Evolutionary conservation across 352 stramenopile genomes (phyloP), one percentile per base, ranked within the genome.

Genomic region (Phytophthora podocarpi): DNA sequence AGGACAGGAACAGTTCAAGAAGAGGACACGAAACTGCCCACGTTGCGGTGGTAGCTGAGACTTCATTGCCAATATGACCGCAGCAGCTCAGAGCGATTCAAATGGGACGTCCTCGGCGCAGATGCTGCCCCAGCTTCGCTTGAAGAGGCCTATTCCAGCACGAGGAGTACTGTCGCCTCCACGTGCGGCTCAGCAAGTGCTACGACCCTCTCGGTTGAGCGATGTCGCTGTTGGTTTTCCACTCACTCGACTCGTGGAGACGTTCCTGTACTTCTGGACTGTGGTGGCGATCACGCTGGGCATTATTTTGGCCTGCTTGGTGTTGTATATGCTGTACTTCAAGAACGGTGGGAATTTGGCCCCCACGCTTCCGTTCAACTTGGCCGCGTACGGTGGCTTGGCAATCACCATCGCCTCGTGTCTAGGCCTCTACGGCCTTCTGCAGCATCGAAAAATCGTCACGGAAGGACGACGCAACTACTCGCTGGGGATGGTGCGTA

Each of bases 281-380:
- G 67, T 86, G 18, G 34, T 85, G 24, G 70, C 82, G 16, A 85
- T 79, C 35, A 42, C 86, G 11, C 70, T 87, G 10, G 78, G 78
- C 0, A 21, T 91, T 11, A 46, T 74, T 1, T 41, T 87, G 23
- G 50, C 85, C 4, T 82, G 58, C 6, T 61, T 87, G n/a, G 80
- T 83, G 0, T 32, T 90, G 26, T 91, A 87, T 24, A 57, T 84
- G 13, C 59, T 87, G 18, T 90, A 80, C 52, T 83, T 87, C 41
- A 74, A 89, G 49, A 67, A 82, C 6, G 82, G 84, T 26, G 80
- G 77, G 1, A 67, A 75, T 23, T 71, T 91, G 18, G 69, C 78
- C 4, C 78, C 82, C 5, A 59, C 59, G 3, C 57, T 85, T 0
- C 73, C 77, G 24, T 87, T 86, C 47, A 78, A 76, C 52, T 37